Evolutionary conservation across 2,329 filamentous ascomycete genomes (phyloP), one percentile per base, ranked within the genome.

Genomic region (Alternaria infectoria): DNA sequence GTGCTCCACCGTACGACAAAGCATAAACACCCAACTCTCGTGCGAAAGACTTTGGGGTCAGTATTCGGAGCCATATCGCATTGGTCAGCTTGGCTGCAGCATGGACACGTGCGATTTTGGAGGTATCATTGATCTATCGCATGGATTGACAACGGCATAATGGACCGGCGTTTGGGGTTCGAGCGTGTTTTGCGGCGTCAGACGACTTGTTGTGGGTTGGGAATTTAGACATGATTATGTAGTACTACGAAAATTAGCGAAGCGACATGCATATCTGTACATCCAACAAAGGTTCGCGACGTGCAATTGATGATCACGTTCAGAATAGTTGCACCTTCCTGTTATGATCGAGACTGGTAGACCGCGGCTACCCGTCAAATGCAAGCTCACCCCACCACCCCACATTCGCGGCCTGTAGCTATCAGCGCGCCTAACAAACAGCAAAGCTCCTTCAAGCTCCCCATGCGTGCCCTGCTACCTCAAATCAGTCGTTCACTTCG

Each of bases 321-420:
- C 19, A 17, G 26, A 54, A 28, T 7, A 9, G 21, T 54, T 9
- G 59, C 65, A 69, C 71, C 69, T 72, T 69, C 67, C 70, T 68
- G 25, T 66, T 73, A 61, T 59, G 52, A 60, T 59, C 26, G 13
- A 40, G 25, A 57, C 43, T 58, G 52, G 59, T 57, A 65, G 51
- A 64, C 72, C 69, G 72, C 67, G 55, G 51, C 65, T 74, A 75
- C 64, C 72, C 72, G 62, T 64, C 62, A 65, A 54, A 65, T 61
- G 59, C 59, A 32, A 36, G 49, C 64, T 59, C 64, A 66, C 71
- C 73, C 69, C 69, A 69, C 69, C 64, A 68, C 69, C 73, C 73
- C 74, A 72, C 70, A 59, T 65, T 57, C 56, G 58, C 17, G 45
- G 56, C 61, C 28, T 54, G 61, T 62, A 54, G 56, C 59, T 62